Conservation (phyloP, 352 stramenopile genomes). For the Phytophthora quininea region DNA sequence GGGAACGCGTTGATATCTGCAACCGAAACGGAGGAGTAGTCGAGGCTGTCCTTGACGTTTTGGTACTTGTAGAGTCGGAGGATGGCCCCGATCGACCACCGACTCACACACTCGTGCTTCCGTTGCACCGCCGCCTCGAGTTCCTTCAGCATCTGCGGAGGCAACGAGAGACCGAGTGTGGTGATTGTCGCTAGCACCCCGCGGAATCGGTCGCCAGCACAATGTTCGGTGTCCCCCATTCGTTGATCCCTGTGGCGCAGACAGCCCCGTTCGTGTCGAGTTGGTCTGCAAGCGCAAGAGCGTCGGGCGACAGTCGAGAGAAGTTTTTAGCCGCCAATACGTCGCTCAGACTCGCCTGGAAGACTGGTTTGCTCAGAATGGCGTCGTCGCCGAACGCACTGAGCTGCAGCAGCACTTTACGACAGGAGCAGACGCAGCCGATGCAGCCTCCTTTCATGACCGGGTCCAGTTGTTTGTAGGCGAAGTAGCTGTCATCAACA, state of each 20-base stretch:
- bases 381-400: conserved; percentile 3
- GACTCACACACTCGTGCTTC: conserved; percentile 5
- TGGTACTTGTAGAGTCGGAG: conserved; percentile 23
- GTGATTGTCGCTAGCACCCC: conserved; percentile 3
- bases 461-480: conserved; percentile 8
- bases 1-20: conserved; percentile 13
- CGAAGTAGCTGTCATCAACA: conserved; percentile 13
- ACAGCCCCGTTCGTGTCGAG: conserved; percentile 10
- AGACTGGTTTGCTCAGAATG: conserved; percentile 12
- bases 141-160: conserved; percentile 8
- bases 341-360: conserved; percentile 1
- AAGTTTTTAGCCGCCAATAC: conserved; percentile 5
- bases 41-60: conserved; percentile 8
- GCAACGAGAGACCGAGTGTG: conserved; percentile 3
- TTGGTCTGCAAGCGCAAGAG: conserved; percentile 11
- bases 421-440: conserved; percentile 7
- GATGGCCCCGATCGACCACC: conserved; percentile 10
- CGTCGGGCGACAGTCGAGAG: conserved; percentile 8
- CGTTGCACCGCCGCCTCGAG: conserved; percentile 3
- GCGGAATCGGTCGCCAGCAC: conserved; percentile 1
- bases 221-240: conserved; percentile 10
- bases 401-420: conserved; percentile 14
- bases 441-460: conserved; percentile 14
- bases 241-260: conserved; percentile 13
- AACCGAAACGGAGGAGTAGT: conserved; percentile 16